Base-by-base conservation (phyloP, 2,329 filamentous ascomycete genomes). In the Simplicillium aogashimaense region DNA sequence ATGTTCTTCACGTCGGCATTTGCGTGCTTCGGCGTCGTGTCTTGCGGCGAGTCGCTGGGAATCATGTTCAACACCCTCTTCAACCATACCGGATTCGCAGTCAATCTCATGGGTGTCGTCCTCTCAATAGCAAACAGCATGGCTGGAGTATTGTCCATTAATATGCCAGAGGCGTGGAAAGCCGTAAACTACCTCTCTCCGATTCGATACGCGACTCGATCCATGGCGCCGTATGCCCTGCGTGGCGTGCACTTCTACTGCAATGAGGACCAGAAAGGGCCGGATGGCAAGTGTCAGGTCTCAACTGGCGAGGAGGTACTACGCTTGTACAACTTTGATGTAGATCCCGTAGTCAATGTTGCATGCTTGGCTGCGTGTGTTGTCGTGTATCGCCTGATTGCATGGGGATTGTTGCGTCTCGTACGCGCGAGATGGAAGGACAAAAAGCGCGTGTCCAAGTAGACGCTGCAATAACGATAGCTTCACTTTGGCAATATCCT, bases 21-120 rank as follows among this genome's bases (percentile, higher is more conserved):
- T 58, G 76, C 81, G 48, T 78, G 77, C 46, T 86, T 88, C 52
- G 82, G 78, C 47, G 75, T 88, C 40, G 80, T 86, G 13, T 81
- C 68, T 40, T 86, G 81, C 51, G 84, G 84, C 18, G 84, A 88
- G 63, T 83, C 77, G 39, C 53, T 88, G 1, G 83, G 84, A 1
- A 87, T 89, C 53, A 78, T 86, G 63, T 88, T 88, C 66, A 86
- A 86, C 61, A 87, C 83, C 1, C 61, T 88, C 8, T 84, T 87
- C 55, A 58, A 56, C 7, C 83, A 88, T 53, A 83, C 81, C 0
- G 84, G 84, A 2, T 88, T 88, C 55, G 81, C 83, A 0, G 76
- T 88, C 43, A 86, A 85, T 49, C 60, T 86, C 41, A 86, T 81
- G 47, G 78, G 74, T 1, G 71, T 86, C 33, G 66, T 88, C 14